phyloP scores from a whole-genome alignment of 345 rosid species.

The Euphorbia pulcherrima region DNA sequence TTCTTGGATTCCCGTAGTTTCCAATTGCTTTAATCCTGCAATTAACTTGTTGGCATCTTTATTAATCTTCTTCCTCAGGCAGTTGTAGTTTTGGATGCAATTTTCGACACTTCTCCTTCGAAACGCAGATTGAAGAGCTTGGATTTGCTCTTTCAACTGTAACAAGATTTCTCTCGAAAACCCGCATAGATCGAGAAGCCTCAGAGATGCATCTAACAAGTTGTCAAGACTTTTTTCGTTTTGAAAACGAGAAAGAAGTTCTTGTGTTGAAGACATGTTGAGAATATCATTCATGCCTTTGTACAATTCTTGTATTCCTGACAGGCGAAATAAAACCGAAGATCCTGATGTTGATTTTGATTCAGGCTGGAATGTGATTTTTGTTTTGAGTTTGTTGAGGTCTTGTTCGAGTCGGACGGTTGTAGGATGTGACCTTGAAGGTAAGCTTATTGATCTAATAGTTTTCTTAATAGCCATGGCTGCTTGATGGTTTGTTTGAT shows the following conservation, averaged over 20 bases:
- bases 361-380: too few relatives aligned
- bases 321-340: constrained; percentile 26
- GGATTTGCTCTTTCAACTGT: constrained; percentile 48
- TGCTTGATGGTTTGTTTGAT: too few relatives aligned
- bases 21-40: constrained; percentile 45
- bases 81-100: constrained; percentile 21
- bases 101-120: constrained; percentile 39
- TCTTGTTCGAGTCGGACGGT: too few relatives aligned
- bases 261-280: constrained; percentile 46
- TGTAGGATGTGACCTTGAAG: too few relatives aligned
- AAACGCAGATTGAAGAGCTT: constrained; percentile 49
- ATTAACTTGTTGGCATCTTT: constrained; percentile 49
- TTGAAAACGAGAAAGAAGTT: constrained; percentile 35
- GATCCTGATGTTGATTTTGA: constrained; percentile 18
- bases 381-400: too few relatives aligned
- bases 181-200: constrained; percentile 46
- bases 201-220: constrained; percentile 54
- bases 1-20: constrained; percentile 17
- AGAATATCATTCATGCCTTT: constrained; percentile 45
- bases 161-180: constrained; percentile 47
- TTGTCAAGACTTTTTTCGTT: constrained; percentile 37
- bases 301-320: constrained; percentile 45
- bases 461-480: too few relatives aligned
- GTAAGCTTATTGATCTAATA: too few relatives aligned
- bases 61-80: constrained; percentile 50